These are phyloP conservation scores for Bisporella sp. DNA, from an alignment of 2,329 filamentous ascomycete genomes.

Conservation along the genomic window DNA sequence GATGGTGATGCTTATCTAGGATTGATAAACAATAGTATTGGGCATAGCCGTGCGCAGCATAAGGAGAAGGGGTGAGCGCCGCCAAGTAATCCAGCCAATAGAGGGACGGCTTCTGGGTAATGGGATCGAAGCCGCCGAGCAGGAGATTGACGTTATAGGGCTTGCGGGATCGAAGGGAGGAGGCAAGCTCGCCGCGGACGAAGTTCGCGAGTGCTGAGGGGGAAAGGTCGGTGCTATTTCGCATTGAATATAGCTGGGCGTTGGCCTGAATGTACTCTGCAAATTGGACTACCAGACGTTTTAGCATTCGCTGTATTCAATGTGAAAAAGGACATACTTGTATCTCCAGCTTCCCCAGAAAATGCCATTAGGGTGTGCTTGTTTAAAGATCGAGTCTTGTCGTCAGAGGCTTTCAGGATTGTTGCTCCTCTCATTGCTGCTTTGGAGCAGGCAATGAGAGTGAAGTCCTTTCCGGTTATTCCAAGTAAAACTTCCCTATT, in stretches of 20 bases:
- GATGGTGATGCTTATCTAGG: slow-evolving; percentile 97
- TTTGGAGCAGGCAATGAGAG: slow-evolving; percentile 94
- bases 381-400: slow-evolving; percentile 92
- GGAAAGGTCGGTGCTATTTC: slow-evolving; percentile 87
- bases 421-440: slow-evolving; percentile 96
- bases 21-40: slow-evolving; percentile 99
- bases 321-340: slow-evolving; percentile 47
- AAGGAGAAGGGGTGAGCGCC: slow-evolving; percentile 78
- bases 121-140: slow-evolving; percentile 87
- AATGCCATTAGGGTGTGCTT: slow-evolving; percentile 93
- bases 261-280: slow-evolving; percentile 99
- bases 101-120: slow-evolving; percentile 81
- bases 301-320: not conserved
- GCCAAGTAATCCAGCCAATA: slow-evolving; percentile 99
- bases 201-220: slow-evolving; percentile 87
- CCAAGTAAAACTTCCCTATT: slow-evolving; percentile 93
- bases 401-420: slow-evolving; percentile 88
- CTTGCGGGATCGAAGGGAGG: slow-evolving; percentile 81
- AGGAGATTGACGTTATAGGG: slow-evolving; percentile 97
- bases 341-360: slow-evolving; percentile 93
- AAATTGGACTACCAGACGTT: slow-evolving; percentile 70
- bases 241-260: slow-evolving; percentile 96
- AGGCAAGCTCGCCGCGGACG: slow-evolving; percentile 87
- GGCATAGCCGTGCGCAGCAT: slow-evolving; percentile 95
- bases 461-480: slow-evolving; percentile 99